Evolutionary conservation across 129 eudicot species (phyloP).

Genomic region (Calendula officinalis): DNA sequence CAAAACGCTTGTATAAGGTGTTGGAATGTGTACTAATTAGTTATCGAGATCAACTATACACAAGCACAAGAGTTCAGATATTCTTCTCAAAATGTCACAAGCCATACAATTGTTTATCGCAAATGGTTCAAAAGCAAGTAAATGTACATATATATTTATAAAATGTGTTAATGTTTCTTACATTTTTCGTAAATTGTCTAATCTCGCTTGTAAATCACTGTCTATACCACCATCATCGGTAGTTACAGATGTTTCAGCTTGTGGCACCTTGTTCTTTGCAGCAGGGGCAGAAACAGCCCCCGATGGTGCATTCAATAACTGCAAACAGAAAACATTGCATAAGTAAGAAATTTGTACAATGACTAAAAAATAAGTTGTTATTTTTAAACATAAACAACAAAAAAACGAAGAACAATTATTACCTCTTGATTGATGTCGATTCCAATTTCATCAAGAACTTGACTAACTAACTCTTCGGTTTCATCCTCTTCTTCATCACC

Average conservation of each 20-base stretch:
- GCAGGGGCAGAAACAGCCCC: conserved; percentile 57
- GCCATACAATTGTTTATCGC: background rate
- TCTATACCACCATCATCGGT: conserved; percentile 81
- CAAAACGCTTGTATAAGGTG: too few species aligned
- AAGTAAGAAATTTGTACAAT: background rate
- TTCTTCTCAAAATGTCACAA: background rate
- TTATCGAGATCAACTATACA: conserved; percentile 14
- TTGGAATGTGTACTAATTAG: too few species aligned
- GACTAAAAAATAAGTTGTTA: background rate
- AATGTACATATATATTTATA: background rate
- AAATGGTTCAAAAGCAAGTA: background rate
- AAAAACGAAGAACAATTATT: background rate
- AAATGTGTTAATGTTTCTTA: conserved; percentile 14
- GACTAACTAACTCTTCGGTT: conserved; percentile 88
- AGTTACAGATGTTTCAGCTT: conserved; percentile 62
- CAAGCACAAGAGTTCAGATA: background rate
- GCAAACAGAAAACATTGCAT: conserved; percentile 22
- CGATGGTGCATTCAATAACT: conserved; percentile 91
- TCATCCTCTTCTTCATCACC: conserved; percentile 97
- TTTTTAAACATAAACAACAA: background rate
- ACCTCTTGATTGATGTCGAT: conserved; percentile 89
- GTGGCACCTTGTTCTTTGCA: conserved; percentile 66
- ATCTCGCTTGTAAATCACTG: conserved; percentile 93
- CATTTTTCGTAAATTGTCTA: conserved; percentile 90
- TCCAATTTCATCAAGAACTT: conserved; percentile 95